These are phyloP conservation scores for Cystobasidiaceae sp. DNA, from an alignment of 1,284 basidiomycete genomes.

Conservation along the genomic window DNA sequence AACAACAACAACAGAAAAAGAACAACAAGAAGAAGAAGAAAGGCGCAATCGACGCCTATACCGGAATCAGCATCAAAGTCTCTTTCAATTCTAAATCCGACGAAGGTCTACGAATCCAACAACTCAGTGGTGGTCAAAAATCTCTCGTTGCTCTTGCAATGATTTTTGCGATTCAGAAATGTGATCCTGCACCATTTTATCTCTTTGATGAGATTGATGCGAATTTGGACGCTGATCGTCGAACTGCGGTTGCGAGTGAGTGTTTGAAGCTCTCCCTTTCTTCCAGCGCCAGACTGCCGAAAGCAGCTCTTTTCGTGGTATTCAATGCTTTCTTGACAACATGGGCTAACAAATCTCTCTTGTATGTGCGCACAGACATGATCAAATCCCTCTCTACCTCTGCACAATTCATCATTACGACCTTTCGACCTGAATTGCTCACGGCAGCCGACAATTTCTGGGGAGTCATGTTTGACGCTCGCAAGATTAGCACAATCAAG, in stretches of 20 bases:
- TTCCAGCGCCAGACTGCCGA: too few relatives aligned
- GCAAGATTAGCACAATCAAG: slow-evolving; percentile 77
- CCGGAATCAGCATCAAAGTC: slow-evolving; percentile 93
- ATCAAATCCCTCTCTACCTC: slow-evolving; percentile 79
- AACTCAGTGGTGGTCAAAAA: slow-evolving; percentile 96
- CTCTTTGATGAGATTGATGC: slow-evolving; percentile 99
- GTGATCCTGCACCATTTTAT: slow-evolving; percentile 98
- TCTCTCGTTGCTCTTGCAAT: slow-evolving; percentile 92
- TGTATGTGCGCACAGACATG: slow-evolving; percentile 62
- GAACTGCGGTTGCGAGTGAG: slow-evolving; percentile 89
- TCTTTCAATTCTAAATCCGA: slow-evolving; percentile 98
- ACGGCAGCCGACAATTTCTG: slow-evolving; percentile 93
- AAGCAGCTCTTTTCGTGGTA: too few relatives aligned
- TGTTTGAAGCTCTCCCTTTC: too few relatives aligned
- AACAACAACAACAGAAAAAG: too few relatives aligned
- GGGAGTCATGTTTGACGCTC: slow-evolving; percentile 96
- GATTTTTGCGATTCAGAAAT: slow-evolving; percentile 98
- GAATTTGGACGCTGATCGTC: slow-evolving; percentile 94
- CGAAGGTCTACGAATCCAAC: slow-evolving; percentile 91
- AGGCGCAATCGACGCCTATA: slow-evolving; percentile 80
- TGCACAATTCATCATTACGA: slow-evolving; percentile 97
- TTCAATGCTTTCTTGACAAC: too few relatives aligned
- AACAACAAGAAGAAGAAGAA: slow-evolving; percentile 53
- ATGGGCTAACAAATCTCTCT: too few relatives aligned
- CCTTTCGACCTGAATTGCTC: slow-evolving; percentile 96